Evolutionary conservation across 208 protist genomes (phyloP).

Genomic region (Acanthamoeba culbertsoni): DNA sequence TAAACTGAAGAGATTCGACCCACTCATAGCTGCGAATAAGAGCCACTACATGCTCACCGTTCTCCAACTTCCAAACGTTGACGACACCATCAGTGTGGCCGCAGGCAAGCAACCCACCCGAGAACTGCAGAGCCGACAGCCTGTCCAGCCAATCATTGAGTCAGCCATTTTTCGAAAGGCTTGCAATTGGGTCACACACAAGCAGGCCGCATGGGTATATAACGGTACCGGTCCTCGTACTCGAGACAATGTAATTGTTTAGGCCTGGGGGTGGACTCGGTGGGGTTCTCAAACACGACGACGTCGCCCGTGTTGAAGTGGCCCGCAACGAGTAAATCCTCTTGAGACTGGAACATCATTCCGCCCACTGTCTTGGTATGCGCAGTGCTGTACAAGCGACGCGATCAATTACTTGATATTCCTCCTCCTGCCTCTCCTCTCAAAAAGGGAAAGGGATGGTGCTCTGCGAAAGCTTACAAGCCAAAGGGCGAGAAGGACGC

Average conservation of each 20-base stretch:
- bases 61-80: neutral
- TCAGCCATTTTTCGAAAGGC: neutral
- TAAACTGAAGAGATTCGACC: conserved; percentile 14
- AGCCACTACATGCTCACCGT: neutral
- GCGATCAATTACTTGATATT: too few relatives aligned
- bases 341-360: neutral
- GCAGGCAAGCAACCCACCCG: neutral
- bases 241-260: neutral
- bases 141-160: neutral
- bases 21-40: neutral
- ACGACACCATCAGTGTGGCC: neutral
- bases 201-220: neutral
- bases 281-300: neutral
- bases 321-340: neutral
- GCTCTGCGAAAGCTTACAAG: too few relatives aligned
- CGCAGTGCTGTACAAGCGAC: too few relatives aligned
- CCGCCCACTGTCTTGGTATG: neutral
- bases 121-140: neutral
- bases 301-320: neutral
- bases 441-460: neutral
- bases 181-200: neutral
- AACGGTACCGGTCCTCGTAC: neutral
- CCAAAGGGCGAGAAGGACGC: neutral
- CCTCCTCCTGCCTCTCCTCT: neutral
- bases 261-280: neutral